Evolutionary conservation across 1,139 yeast species (phyloP).

Genomic region (Chernovozyma sophiae-reginae): DNA sequence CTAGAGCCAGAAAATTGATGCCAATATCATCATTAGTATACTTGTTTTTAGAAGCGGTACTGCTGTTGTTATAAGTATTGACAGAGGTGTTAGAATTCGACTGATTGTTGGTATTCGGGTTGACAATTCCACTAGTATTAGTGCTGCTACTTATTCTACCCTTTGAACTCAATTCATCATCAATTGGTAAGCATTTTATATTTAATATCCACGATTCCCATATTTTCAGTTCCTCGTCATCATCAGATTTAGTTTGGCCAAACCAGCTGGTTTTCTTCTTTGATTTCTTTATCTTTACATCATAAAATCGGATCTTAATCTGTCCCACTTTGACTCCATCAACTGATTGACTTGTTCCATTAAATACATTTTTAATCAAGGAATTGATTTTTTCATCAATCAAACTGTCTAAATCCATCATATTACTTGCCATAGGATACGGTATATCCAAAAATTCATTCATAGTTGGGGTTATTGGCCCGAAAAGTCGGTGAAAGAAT

Average conservation of each 20-base stretch:
- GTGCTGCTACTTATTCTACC: background rate
- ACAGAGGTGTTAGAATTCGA: background rate
- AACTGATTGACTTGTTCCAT: constrained; percentile 6
- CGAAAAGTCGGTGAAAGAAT: constrained; percentile 68
- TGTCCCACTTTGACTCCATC: constrained; percentile 16
- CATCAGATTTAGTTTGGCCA: constrained; percentile 27
- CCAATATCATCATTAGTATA: no score
- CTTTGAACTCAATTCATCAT: background rate
- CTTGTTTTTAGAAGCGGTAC: background rate
- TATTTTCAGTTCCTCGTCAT: constrained; percentile 17
- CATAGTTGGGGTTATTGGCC: constrained; percentile 55
- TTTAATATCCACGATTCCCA: constrained; percentile 46
- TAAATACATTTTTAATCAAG: constrained; percentile 29
- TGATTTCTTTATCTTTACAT: constrained; percentile 20
- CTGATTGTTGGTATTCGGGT: background rate
- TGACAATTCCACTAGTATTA: background rate
- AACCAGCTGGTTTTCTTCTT: constrained; percentile 44
- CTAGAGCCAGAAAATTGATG: constrained; percentile 10
- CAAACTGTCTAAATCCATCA: constrained; percentile 41
- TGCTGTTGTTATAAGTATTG: background rate
- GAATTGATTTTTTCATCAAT: constrained; percentile 40
- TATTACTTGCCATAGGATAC: constrained; percentile 40
- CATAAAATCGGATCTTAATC: constrained; percentile 26
- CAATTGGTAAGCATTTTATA: constrained; percentile 30
- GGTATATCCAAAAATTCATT: constrained; percentile 41